These are phyloP conservation scores for Cystobasidiopsis lactophilus DNA, from an alignment of 768 basidiomycete species.

Conservation along the genomic window DNA sequence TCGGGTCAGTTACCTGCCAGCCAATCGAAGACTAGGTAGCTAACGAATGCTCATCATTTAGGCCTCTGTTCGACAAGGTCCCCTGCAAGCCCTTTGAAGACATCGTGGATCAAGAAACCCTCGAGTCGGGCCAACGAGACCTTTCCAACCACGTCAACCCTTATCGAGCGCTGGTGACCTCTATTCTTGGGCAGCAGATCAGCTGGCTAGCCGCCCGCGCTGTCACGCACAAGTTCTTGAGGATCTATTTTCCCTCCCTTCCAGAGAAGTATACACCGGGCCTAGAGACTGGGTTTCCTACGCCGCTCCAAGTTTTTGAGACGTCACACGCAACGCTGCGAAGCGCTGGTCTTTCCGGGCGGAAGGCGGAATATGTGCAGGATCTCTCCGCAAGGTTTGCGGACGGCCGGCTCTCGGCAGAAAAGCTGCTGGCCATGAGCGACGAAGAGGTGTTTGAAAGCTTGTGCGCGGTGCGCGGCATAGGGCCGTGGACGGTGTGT, in stretches of 20 bases:
- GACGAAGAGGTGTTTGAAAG: slow-evolving; percentile 38
- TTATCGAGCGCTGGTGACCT: slow-evolving; percentile 42
- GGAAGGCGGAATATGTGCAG: slow-evolving; percentile 77
- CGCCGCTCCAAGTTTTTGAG: slow-evolving; percentile 42
- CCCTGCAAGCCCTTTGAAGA: not conserved
- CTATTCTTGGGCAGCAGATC: slow-evolving; percentile 55
- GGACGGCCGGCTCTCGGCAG: slow-evolving; percentile 53
- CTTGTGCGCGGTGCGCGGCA: slow-evolving; percentile 48
- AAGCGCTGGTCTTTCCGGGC: slow-evolving; percentile 50
- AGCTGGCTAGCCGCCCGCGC: slow-evolving; percentile 70
- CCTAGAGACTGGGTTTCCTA: slow-evolving; percentile 34
- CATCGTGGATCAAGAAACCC: not conserved
- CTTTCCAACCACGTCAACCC: not conserved
- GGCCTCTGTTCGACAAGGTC: not conserved
- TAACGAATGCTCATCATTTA: not conserved
- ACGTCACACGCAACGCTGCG: slow-evolving; percentile 40
- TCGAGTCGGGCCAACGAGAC: not conserved
- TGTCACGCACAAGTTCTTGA: slow-evolving; percentile 55
- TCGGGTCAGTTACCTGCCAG: not conserved
- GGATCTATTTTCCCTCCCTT: slow-evolving; percentile 48
- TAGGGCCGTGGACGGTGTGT: too few relatives aligned
- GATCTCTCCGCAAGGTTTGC: slow-evolving; percentile 60
- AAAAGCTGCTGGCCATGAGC: slow-evolving; percentile 43
- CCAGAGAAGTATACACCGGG: slow-evolving; percentile 34
- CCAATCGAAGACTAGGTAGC: not conserved